Conservation (phyloP, 2,329 filamentous ascomycete species). For the Hypoxylon sp. region DNA sequence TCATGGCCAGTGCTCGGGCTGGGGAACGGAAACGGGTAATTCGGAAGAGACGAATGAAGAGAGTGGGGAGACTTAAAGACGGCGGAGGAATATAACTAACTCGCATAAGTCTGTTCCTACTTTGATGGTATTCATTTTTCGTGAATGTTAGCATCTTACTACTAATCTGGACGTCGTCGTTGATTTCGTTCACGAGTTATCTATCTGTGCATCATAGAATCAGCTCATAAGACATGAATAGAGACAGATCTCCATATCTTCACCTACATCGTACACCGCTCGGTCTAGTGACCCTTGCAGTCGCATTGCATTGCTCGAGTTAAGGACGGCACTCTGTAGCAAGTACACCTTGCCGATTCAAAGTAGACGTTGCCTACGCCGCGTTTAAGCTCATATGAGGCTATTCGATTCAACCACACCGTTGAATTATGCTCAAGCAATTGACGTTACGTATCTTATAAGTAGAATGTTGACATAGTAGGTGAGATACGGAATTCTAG, state of each 20-base stretch:
- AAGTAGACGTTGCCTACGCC: neutral
- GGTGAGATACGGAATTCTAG: neutral
- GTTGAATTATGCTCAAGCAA: neutral
- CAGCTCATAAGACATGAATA: neutral
- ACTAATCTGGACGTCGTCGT: neutral
- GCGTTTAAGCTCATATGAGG: neutral
- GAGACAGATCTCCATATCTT: neutral
- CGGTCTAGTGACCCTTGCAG: neutral
- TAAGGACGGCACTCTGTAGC: neutral
- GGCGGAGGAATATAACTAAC: neutral
- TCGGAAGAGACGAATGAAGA: neutral
- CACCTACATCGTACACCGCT: neutral
- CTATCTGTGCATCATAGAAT: neutral
- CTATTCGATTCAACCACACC: neutral
- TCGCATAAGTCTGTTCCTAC: neutral
- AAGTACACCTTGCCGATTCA: neutral
- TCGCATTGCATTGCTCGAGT: neutral
- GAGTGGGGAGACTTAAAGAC: neutral
- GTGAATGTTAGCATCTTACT: neutral
- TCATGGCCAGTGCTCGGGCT: neutral
- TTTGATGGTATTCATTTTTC: too few species aligned
- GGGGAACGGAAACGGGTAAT: neutral
- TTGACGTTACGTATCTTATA: neutral
- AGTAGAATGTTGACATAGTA: neutral
- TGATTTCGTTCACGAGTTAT: neutral